Evolutionary conservation across 768 basidiomycete species (phyloP).

Genomic region (Sarcomyxa edulis): DNA sequence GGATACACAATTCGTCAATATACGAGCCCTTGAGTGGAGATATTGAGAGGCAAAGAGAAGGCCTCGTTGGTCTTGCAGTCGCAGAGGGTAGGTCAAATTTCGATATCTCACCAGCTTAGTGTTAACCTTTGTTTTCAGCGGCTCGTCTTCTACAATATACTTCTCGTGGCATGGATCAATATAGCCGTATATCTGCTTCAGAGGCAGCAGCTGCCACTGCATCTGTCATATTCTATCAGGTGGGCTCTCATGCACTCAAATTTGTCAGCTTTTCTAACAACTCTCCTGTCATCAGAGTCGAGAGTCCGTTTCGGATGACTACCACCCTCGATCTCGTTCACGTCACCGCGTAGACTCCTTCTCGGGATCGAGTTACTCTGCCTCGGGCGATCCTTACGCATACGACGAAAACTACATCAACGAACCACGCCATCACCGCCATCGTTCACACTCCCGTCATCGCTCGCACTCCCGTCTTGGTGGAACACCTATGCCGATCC

Average conservation of each 20-base stretch:
- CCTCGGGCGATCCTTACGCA: slow-evolving; percentile 32
- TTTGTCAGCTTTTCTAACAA: background rate
- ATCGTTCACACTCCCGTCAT: slow-evolving; percentile 33
- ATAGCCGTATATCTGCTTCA: slow-evolving; percentile 44
- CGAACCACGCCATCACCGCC: slow-evolving; percentile 20
- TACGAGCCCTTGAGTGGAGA: slow-evolving; percentile 55
- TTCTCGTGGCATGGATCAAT: slow-evolving; percentile 35
- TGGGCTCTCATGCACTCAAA: slow-evolving; percentile 18
- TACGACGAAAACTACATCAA: slow-evolving; percentile 29
- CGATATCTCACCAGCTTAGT: too few relatives aligned
- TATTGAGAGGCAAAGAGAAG: slow-evolving; percentile 59
- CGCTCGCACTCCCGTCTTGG: slow-evolving; percentile 24
- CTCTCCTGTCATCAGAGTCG: slow-evolving; percentile 21
- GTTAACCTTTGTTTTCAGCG: slow-evolving; percentile 28
- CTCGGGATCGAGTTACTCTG: slow-evolving; percentile 16
- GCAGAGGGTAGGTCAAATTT: slow-evolving; percentile 51
- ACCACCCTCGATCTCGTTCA: slow-evolving; percentile 25
- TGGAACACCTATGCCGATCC: too few relatives aligned
- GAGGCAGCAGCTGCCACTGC: slow-evolving; percentile 70
- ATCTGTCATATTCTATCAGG: slow-evolving; percentile 51
- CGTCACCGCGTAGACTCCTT: slow-evolving; percentile 13
- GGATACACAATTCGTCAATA: slow-evolving; percentile 52
- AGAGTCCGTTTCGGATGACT: slow-evolving; percentile 28
- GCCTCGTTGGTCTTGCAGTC: slow-evolving; percentile 59
- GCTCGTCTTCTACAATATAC: slow-evolving; percentile 51